Evolutionary conservation across 768 basidiomycete species (phyloP), one percentile per base, ranked within the genome.

Genomic region (Auricularia heimuer): DNA sequence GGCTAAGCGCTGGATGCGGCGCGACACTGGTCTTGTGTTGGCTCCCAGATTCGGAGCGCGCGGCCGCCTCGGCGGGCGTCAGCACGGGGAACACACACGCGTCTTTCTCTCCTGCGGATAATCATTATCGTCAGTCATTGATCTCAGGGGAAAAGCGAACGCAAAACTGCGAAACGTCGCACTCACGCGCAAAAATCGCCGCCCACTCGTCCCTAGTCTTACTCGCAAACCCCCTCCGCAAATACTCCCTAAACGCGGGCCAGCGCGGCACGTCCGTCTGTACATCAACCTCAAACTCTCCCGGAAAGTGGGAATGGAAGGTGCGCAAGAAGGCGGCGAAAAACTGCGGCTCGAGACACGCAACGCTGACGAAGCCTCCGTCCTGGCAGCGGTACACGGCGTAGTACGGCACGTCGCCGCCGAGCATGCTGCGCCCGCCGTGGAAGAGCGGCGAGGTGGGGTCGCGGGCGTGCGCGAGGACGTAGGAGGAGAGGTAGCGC

Each of bases 341-440:
- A 74, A 91, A 91, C 47, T 82, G 81, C 4, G 88, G 85, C 71
- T 92, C 90, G 12, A 90, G 72, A 70, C 89, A 90, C 35, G 83
- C 90, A 34, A 93, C 82, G 2, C 86, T 84, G 81, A 94, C 89
- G 81, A 83, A 90, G 45, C 80, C 76, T 1, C 86, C 86, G 71
- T 88, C 89, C 64, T 83, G 78, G 71, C 90, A 92, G 0, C 80
- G 79, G 69, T 94, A 92, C 10, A 89, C 75, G 65, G 79, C 80
- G 70, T 94, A 94, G 76, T 85, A 92, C 0, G 91, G 91, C 4
- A 89, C 82, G 3, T 88, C 90, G 0, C 89, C 89, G 68, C 91
- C 91, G 24, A 93, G 81, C 1, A 80, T 54, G 68, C 89, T 88
- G 3, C 74, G 73, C 24, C 65, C 68, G 21, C 67, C 75, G 24